Evolutionary conservation across 768 basidiomycete species (phyloP).

Genomic region (Mycena galericulata): DNA sequence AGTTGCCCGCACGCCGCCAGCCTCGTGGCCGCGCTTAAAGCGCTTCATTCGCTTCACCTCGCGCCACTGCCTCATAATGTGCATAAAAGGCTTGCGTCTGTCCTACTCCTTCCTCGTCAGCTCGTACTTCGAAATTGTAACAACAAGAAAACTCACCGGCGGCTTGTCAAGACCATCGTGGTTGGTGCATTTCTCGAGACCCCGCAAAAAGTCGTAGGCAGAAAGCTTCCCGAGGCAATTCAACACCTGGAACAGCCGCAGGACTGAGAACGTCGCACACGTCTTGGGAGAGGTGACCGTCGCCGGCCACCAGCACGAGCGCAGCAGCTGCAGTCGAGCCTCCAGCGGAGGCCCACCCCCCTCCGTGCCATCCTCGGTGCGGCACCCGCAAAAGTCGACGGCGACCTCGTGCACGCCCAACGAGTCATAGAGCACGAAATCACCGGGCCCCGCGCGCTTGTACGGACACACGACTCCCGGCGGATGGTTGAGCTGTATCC

Average conservation of each 20-base stretch:
- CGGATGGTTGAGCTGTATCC: slow-evolving; percentile 26
- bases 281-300: too few relatives aligned
- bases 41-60: neutral
- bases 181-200: neutral
- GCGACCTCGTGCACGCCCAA: slow-evolving; percentile 25
- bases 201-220: neutral
- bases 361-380: too few relatives aligned
- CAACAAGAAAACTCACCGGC: neutral
- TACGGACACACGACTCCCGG: neutral
- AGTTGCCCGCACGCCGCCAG: neutral
- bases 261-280: too few relatives aligned
- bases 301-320: too few relatives aligned
- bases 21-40: neutral
- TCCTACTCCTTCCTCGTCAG: neutral
- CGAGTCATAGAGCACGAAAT: slow-evolving; percentile 16
- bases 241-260: neutral
- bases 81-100: neutral
- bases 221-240: neutral
- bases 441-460: too few relatives aligned
- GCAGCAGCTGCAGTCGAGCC: too few relatives aligned
- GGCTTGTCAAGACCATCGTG: too few relatives aligned
- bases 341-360: too few relatives aligned
- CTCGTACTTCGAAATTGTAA: neutral
- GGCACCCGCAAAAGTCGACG: slow-evolving; percentile 30
- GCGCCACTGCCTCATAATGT: neutral